phyloP scores from a whole-genome alignment of 2,329 filamentous ascomycete genomes.

The Aspergillus flavus region DNA sequence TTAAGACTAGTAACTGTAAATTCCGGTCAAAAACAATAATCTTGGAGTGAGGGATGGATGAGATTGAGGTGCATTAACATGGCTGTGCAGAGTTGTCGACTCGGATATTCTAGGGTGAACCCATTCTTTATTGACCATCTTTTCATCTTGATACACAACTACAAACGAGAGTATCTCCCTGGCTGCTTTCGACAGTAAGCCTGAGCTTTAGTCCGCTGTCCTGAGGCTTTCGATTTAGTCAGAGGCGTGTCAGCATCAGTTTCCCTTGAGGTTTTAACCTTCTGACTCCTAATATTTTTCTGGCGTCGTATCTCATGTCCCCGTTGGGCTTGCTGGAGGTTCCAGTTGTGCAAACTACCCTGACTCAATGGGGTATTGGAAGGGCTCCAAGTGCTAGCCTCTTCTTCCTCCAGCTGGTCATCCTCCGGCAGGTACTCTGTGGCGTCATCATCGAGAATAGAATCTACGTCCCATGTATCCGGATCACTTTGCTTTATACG shows the following conservation, averaged over 20 bases:
- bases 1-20: neutral
- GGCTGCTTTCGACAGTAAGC: constrained; percentile 3
- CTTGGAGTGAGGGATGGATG: neutral
- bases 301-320: neutral
- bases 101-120: neutral
- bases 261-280: neutral
- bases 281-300: neutral
- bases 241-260: neutral
- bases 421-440: neutral
- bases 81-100: neutral
- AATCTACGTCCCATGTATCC: neutral
- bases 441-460: neutral
- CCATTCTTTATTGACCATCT: neutral
- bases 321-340: neutral
- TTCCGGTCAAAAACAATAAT: neutral
- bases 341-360: neutral
- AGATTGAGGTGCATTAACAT: neutral
- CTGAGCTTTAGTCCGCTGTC: constrained; percentile 3
- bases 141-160: neutral
- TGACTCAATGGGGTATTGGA: neutral
- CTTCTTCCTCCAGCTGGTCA: neutral
- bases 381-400: neutral
- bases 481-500: neutral
- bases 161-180: neutral
- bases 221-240: neutral